Conservation (phyloP, 2,329 filamentous ascomycete genomes). For the Cylindrodendrum hubeiense region DNA sequence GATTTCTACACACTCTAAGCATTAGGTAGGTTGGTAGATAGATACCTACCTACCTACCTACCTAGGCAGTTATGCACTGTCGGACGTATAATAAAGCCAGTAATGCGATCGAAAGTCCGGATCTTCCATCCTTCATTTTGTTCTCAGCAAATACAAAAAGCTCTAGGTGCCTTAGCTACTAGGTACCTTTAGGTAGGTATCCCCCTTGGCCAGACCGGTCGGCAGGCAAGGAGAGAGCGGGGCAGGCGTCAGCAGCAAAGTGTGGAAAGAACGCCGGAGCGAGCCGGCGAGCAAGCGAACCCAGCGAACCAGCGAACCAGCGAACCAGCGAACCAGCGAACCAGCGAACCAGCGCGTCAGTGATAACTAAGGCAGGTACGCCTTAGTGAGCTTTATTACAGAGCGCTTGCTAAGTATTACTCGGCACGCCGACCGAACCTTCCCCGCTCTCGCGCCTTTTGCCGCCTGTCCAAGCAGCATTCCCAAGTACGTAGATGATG, state of each 20-base stretch:
- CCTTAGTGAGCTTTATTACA: conserved; percentile 9
- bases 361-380: conserved; percentile 9
- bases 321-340: conserved; percentile 16
- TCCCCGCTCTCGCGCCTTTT: conserved; percentile 3
- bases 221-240: conserved; percentile 11
- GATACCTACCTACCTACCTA: too few relatives aligned
- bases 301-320: conserved; percentile 23
- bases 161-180: too few relatives aligned
- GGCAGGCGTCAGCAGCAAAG: conserved; percentile 1
- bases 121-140: too few relatives aligned
- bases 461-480: neutral
- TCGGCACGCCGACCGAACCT: conserved; percentile 1
- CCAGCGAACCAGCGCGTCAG: conserved; percentile 13
- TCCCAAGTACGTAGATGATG: neutral
- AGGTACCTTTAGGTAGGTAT: too few relatives aligned
- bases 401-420: conserved; percentile 25
- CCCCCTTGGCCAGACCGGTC: neutral
- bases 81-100: too few relatives aligned
- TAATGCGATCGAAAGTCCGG: too few relatives aligned
- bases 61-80: too few relatives aligned
- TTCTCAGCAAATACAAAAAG: too few relatives aligned
- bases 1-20: too few relatives aligned
- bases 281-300: neutral
- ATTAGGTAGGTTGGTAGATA: neutral
- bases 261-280: conserved; percentile 17